Base-by-base conservation (phyloP, 108 stramenopile species). In the Skeletonema potamos region DNA sequence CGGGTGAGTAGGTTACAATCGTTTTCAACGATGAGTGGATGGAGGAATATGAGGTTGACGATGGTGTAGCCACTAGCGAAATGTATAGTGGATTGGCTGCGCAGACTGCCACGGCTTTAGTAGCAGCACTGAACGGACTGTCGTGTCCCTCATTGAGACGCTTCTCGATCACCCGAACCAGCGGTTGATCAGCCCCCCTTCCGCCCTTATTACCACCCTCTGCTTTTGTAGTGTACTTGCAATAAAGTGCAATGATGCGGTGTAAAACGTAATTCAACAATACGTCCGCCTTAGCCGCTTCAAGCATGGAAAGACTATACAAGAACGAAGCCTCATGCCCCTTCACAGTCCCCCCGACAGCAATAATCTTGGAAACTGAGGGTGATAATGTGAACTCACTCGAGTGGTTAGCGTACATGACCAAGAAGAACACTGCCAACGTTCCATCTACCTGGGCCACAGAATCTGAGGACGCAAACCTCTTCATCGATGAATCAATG, bases 371-470 rank as follows among this genome's bases (percentile, higher is more conserved):
- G 22, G 68, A 64, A 30, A 80, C 71, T 3, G 76, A 68, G 7
- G 84, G 54, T 4, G 82, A 62, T n/a, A 85, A 27, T 5, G 56
- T 46, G 43, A 68, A 71, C 27, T 67, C 82, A 36, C 54, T 57
- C 10, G 62, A 54, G 33, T 77, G 66, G 18, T 76, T 33, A 9
- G 76, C 83, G 58, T 80, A 48, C n/a, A 87, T 17, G 2, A 88
- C 57, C 11, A 80, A 41, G 34, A 94, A 54, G 62, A 88, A 88
- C 0, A 87, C 34, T 8, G 89, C 84, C 54, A 91, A 37, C 0
- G 86, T 30, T 15, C 90, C 92, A 55, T 91, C 92, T 6, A 85
- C 79, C 51, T 84, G 87, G 22, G 88, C 69, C n/a, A 88, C 76
- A 18, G 79, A 51, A 37, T 71, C 79, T 0, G 86, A 76, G 0